Percentiles rank a stretch among this genome's conserved stretches.
These are phyloP conservation scores for Phytophthora pisi DNA, from an alignment of 352 stramenopile genomes.

Conservation along the genomic window DNA sequence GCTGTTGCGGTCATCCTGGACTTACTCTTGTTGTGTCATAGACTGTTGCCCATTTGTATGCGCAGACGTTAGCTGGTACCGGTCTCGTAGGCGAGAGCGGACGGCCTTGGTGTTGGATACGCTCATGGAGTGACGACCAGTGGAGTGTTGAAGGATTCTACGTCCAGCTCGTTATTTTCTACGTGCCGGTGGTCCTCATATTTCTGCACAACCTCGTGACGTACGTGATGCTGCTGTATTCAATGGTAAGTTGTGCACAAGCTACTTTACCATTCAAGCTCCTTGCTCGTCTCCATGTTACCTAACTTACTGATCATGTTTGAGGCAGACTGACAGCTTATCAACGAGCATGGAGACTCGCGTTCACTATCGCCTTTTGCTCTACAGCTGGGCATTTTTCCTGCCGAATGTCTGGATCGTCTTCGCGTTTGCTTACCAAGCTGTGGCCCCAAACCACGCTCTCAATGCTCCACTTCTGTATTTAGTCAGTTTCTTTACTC, in stretches of 20 bases:
- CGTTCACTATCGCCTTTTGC: constrained; percentile 69
- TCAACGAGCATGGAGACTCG: constrained; percentile 73
- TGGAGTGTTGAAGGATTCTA: constrained; percentile 58
- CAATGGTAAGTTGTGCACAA: constrained; percentile 44
- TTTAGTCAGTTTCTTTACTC: constrained; percentile 69
- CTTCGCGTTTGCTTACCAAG: constrained; percentile 56
- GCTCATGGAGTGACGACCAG: constrained; percentile 64
- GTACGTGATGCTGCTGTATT: constrained; percentile 66
- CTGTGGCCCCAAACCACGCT: constrained; percentile 47
- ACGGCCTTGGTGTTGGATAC: constrained; percentile 78
- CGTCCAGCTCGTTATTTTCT: constrained; percentile 70
- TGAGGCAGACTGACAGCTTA: constrained; percentile 49
- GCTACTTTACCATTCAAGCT: background rate
- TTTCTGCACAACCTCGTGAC: constrained; percentile 67
- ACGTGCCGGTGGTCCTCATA: constrained; percentile 51
- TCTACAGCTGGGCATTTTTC: constrained; percentile 69
- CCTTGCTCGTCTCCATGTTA: background rate
- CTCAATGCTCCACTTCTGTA: constrained; percentile 61
- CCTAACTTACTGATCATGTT: background rate
- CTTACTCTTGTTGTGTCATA: constrained; percentile 24
- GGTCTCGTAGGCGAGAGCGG: constrained; percentile 66
- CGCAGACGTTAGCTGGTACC: constrained; percentile 52
- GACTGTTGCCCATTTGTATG: constrained; percentile 54
- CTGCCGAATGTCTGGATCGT: constrained; percentile 52
- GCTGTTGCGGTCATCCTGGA: background rate